A percentile compares a stretch with the other conserved stretches of the same genome.
Conservation (phyloP, 2,329 filamentous ascomycete species). For the Fusarium agapanthi region DNA sequence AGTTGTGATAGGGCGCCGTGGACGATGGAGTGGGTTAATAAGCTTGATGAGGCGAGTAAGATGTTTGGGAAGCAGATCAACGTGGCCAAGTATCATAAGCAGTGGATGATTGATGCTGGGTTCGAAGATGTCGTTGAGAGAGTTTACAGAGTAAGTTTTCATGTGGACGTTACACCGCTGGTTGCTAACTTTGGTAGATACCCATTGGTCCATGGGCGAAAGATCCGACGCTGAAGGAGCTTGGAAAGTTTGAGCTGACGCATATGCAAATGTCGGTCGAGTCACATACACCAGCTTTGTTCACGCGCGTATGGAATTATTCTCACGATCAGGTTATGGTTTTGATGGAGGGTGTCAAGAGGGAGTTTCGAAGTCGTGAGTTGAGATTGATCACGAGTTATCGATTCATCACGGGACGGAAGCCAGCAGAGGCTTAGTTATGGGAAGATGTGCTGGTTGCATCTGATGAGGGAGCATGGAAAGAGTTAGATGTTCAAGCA, state of each 20-base stretch:
- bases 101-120: conserved; percentile 51
- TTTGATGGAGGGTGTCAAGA: conserved; percentile 59
- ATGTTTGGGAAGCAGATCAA: conserved; percentile 52
- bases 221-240: conserved; percentile 48
- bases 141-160: conserved; percentile 17
- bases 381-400: conserved; percentile 35
- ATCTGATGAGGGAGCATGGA: background rate
- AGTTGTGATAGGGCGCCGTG: conserved; percentile 49
- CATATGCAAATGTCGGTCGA: conserved; percentile 56
- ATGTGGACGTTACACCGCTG: rapidly evolving
- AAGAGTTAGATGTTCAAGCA: background rate
- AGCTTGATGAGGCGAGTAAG: conserved; percentile 48
- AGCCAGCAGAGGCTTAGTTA: background rate
- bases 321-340: conserved; percentile 52
- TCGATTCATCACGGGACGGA: conserved; percentile 32
- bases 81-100: conserved; percentile 48
- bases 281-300: conserved; percentile 52
- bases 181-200: conserved; percentile 39
- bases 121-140: conserved; percentile 47
- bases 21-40: conserved; percentile 52
- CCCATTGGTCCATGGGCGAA: conserved; percentile 52
- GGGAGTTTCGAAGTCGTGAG: conserved; percentile 49
- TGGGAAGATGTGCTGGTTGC: background rate
- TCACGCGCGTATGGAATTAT: conserved; percentile 50
- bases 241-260: conserved; percentile 47